Conservation (phyloP, 1,139 yeast genomes). For the Magnusiomyces paraingens region DNA sequence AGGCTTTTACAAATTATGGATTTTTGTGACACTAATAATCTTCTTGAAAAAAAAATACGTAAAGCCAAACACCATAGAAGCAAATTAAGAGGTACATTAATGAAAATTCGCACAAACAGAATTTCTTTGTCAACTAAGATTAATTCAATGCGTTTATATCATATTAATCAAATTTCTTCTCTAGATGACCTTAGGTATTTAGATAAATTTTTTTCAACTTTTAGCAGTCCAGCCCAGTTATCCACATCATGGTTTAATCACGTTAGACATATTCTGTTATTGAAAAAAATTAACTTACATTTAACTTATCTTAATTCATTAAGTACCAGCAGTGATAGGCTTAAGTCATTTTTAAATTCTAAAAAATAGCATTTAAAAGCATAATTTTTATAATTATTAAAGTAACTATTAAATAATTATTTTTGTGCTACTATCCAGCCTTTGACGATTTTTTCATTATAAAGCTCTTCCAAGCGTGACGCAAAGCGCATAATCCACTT, state of each 20-base stretch:
- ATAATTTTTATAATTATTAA: no score
- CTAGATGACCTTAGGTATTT: neutral
- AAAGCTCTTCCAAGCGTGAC: constrained; percentile 23
- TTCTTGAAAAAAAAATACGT: neutral
- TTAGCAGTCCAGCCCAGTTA: neutral
- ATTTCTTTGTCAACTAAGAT: neutral
- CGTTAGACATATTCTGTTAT: no score
- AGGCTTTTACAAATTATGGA: neutral
- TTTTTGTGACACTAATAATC: neutral
- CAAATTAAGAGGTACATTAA: neutral
- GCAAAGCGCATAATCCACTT: constrained; percentile 42
- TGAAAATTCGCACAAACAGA: neutral
- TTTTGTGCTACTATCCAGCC: constrained; percentile 14
- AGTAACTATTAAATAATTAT: neutral
- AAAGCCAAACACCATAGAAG: neutral
- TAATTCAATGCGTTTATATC: neutral
- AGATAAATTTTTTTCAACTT: neutral
- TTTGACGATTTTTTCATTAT: constrained; percentile 18
- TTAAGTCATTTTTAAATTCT: no score
- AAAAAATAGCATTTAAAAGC: no score
- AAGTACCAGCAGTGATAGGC: no score
- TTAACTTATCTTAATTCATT: no score
- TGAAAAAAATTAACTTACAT: no score
- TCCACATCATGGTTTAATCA: no score
- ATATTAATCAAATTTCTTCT: neutral